phyloP scores from a whole-genome alignment of 2,329 filamentous ascomycete genomes.

The Elsinoe batatas region DNA sequence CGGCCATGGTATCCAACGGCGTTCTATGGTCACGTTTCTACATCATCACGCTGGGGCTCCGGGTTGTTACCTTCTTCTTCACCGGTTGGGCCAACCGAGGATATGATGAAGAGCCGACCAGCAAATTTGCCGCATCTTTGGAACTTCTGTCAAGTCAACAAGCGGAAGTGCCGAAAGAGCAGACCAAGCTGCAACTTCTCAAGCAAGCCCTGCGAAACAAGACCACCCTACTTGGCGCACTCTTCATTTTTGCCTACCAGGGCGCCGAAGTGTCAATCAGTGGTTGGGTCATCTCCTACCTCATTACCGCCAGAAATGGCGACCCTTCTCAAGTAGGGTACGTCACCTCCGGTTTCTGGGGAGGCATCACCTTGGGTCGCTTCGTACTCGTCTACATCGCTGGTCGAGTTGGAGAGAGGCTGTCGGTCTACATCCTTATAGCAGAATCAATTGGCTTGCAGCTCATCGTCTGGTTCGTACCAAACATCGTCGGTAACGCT shows the following conservation, averaged over 20 bases:
- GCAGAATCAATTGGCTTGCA: slow-evolving; percentile 57
- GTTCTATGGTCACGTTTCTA: slow-evolving; percentile 65
- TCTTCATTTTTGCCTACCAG: slow-evolving; percentile 82
- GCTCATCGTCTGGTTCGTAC: slow-evolving; percentile 68
- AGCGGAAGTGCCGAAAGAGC: slow-evolving; percentile 18
- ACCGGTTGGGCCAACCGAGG: slow-evolving; percentile 58
- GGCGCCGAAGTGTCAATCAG: slow-evolving; percentile 75
- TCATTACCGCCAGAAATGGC: slow-evolving; percentile 62
- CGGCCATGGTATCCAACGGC: slow-evolving; percentile 54
- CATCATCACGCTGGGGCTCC: slow-evolving; percentile 51
- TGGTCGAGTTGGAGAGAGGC: slow-evolving; percentile 58
- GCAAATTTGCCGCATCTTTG: slow-evolving; percentile 34
- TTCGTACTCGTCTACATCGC: slow-evolving; percentile 60
- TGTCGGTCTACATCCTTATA: slow-evolving; percentile 55
- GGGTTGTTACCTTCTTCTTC: slow-evolving; percentile 47
- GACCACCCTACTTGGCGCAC: slow-evolving; percentile 60
- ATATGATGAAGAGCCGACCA: slow-evolving; percentile 53
- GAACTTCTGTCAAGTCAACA: slow-evolving; percentile 36
- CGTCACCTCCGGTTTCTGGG: slow-evolving; percentile 61
- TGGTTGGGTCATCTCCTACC: slow-evolving; percentile 78
- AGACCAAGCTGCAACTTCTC: slow-evolving; percentile 38
- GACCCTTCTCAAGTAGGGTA: slow-evolving; percentile 65
- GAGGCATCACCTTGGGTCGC: slow-evolving; percentile 40
- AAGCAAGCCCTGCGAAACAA: slow-evolving; percentile 42
- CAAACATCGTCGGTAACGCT: slow-evolving; percentile 55